Evolutionary conservation across 805 yeast species (phyloP), one percentile per base, ranked within the genome.

Genomic region (Saccharomycopsis microspora): DNA sequence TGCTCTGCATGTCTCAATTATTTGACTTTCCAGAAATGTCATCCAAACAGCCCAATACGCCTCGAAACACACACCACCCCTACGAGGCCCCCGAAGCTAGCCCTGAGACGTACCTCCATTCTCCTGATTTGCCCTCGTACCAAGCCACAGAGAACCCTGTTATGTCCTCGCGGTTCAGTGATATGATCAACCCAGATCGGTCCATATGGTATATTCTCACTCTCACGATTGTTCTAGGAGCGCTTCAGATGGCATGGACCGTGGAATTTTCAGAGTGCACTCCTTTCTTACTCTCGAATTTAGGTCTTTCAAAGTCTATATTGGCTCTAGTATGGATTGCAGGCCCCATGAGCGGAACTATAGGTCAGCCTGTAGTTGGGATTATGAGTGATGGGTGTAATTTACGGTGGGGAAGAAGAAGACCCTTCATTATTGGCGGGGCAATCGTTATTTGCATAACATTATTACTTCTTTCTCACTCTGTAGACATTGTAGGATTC

Each of bases 331-430:
- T 79, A 3, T 79, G 85, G 85, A 68, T 79, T 28, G 82, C 83
- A 1, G 83, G 85, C 2, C 85, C 85, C 0, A 55, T 78, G 10
- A 72, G 80, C 9, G 85, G 85, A 1, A 68, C 80, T 0, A 53
- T 79, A 28, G 82, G 82, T 0, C 85, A 79, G 59, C 85, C 85
- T 0, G 64, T 78, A 3, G 73, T 78, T 38, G 85, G 85, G 0
- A 64, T 75, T 5, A 56, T 75, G 41, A 74, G 80, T 49, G 85
- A 80, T 57, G 68, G 69, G 48, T 70, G 74, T 36, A 61, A 65
- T 48, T 57, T 64, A 42, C 57, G 55, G 33, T 59, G 61, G 47
- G 85, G 85, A 3, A 64, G 82, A 53, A 58, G 85, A 53, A 61
- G 76, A 39, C 81, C 82, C 2, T 78, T 75, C 52, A 72, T 79